A percentile compares a stretch with the other conserved stretches of the same genome.
Conservation (phyloP, 352 stramenopile genomes). For the Pythium insidiosum region DNA sequence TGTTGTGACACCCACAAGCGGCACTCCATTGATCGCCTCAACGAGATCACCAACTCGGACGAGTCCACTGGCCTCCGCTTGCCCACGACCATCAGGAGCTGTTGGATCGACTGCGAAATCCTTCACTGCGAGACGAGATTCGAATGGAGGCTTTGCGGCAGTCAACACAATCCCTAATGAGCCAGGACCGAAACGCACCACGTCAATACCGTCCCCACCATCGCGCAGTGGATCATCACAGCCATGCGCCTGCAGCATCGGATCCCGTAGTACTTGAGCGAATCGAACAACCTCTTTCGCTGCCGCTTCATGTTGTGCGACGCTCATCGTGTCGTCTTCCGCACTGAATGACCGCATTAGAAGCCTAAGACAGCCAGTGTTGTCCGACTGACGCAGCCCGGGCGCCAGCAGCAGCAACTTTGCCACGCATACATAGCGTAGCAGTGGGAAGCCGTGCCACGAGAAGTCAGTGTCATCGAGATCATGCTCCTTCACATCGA, state of each 20-base stretch:
- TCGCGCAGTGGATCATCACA: no score
- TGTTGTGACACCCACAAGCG: constrained; percentile 55
- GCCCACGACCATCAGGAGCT: constrained; percentile 21
- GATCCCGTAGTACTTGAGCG: constrained; percentile 50
- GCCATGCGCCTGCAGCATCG: constrained; percentile 38
- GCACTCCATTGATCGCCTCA: constrained; percentile 77
- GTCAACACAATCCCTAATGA: constrained; percentile 70
- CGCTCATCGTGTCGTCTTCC: constrained; percentile 12
- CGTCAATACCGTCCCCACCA: constrained; percentile 24
- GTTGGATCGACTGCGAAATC: constrained; percentile 45
- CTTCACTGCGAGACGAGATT: constrained; percentile 61
- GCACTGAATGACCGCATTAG: constrained; percentile 56
- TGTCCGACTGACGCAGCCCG: constrained; percentile 44
- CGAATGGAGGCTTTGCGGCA: constrained; percentile 31
- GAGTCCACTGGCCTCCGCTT: constrained; percentile 55
- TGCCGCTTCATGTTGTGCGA: constrained; percentile 5
- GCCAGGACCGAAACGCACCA: constrained; percentile 52
- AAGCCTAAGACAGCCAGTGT: constrained; percentile 59
- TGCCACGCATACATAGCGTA: constrained; percentile 64
- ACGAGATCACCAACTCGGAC: constrained; percentile 58
- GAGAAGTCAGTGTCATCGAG: constrained; percentile 4
- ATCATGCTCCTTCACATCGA: constrained; percentile 9
- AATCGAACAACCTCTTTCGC: constrained; percentile 30
- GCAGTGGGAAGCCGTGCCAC: constrained; percentile 58
- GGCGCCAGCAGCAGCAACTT: constrained; percentile 48